phyloP scores from a whole-genome alignment of 371 early-diverging fungal genomes.

The Synchytrium microbalum region DNA sequence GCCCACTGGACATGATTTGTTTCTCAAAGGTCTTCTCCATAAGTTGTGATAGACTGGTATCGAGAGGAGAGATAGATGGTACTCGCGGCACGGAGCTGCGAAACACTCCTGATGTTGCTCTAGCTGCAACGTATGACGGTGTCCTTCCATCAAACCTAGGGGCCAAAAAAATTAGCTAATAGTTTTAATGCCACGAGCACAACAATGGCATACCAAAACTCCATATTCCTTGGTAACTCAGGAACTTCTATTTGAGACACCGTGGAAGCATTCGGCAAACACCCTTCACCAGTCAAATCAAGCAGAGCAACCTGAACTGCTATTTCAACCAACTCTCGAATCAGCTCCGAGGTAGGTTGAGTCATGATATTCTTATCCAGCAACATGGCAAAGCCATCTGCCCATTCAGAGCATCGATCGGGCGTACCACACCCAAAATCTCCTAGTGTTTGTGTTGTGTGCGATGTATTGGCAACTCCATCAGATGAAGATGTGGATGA shows the following conservation, averaged over 20 bases:
- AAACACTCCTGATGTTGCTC: neutral
- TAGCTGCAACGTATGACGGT: neutral
- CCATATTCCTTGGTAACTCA: neutral
- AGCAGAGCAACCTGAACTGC: slow-evolving; percentile 59
- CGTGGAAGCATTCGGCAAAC: neutral
- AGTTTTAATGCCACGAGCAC: neutral
- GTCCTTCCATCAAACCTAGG: neutral
- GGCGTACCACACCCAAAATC: slow-evolving; percentile 51
- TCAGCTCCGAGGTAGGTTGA: slow-evolving; percentile 53
- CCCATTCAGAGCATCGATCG: slow-evolving; percentile 62
- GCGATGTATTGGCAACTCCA: slow-evolving; percentile 11
- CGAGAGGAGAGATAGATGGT: no score
- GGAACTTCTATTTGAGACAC: neutral
- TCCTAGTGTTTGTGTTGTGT: slow-evolving; percentile 34
- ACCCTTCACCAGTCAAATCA: slow-evolving; percentile 58
- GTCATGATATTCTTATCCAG: slow-evolving; percentile 55
- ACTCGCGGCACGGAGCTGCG: no score
- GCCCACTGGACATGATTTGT: neutral
- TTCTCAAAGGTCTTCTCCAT: neutral
- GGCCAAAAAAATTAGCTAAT: neutral
- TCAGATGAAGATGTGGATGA: slow-evolving; percentile 19
- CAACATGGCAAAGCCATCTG: slow-evolving; percentile 71
- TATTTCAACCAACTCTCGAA: slow-evolving; percentile 58
- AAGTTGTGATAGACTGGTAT: no score
- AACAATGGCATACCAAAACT: neutral